Evolutionary conservation across 2,329 filamentous ascomycete genomes (phyloP).

Genomic region (Curvularia sp.): DNA sequence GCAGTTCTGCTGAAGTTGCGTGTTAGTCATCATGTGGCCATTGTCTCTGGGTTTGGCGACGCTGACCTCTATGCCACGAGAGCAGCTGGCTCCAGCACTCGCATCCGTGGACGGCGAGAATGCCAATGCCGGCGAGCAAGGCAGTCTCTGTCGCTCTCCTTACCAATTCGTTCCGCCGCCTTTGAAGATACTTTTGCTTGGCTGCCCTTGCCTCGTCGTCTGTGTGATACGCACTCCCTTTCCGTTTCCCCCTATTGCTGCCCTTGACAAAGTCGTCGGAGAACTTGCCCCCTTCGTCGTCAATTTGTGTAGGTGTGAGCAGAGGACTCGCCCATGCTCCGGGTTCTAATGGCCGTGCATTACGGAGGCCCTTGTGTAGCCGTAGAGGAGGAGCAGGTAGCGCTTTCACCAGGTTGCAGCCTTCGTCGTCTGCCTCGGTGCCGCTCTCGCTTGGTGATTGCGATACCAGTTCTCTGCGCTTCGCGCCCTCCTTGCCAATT

Average conservation of each 20-base stretch:
- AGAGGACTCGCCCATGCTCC: slow-evolving; percentile 51
- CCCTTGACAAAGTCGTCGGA: slow-evolving; percentile 49
- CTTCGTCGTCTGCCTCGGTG: slow-evolving; percentile 94
- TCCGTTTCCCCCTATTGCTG: slow-evolving; percentile 25
- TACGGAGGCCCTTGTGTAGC: slow-evolving; percentile 79
- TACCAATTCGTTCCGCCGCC: slow-evolving; percentile 87
- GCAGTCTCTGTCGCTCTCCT: slow-evolving; percentile 66
- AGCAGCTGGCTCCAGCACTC: slow-evolving; percentile 44
- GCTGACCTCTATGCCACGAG: slow-evolving; percentile 53
- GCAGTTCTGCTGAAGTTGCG: slow-evolving; percentile 47
- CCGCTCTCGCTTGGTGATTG: slow-evolving; percentile 79
- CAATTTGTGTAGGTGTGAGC: slow-evolving; percentile 57
- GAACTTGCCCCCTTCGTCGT: slow-evolving; percentile 55
- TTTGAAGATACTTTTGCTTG: slow-evolving; percentile 77
- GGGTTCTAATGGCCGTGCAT: slow-evolving; percentile 49
- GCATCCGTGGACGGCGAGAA: slow-evolving; percentile 54
- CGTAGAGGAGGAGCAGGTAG: slow-evolving; percentile 78
- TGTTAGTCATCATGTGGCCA: slow-evolving; percentile 22
- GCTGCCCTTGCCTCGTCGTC: slow-evolving; percentile 50
- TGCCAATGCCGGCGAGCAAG: slow-evolving; percentile 61
- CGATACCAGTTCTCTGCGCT: slow-evolving; percentile 37
- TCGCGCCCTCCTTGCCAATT: slow-evolving; percentile 39
- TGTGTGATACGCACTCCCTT: slow-evolving; percentile 31
- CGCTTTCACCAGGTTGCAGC: slow-evolving; percentile 75
- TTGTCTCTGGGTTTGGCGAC: neutral